These are phyloP conservation scores for Cudoniella acicularis DNA, from an alignment of 495 filamentous ascomycete genomes.

Conservation along the genomic window DNA sequence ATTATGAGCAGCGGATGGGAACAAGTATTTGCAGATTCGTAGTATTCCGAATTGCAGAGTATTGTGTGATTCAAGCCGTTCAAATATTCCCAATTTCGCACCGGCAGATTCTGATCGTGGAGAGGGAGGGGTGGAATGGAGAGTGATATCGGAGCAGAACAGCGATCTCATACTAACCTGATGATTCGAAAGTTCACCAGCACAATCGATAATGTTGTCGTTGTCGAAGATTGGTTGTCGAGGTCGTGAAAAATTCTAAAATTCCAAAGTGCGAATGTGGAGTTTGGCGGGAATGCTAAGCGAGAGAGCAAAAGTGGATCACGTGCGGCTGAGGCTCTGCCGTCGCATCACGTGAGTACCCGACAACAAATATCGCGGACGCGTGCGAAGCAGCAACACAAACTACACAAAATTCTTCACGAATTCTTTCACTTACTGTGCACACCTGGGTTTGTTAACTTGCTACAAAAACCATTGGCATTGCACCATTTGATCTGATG, in stretches of 20 bases:
- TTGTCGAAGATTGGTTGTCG: conserved; percentile 15
- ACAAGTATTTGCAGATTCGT: conserved; percentile 3
- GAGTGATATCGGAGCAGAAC: not conserved
- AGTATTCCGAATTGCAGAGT: not conserved
- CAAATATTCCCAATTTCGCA: not conserved
- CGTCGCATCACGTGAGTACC: not conserved
- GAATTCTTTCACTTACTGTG: too few relatives aligned
- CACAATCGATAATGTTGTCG: conserved; percentile 21
- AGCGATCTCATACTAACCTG: conserved; percentile 23
- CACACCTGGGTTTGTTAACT: too few relatives aligned
- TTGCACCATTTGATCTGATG: too few relatives aligned
- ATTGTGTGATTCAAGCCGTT: not conserved
- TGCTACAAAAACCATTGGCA: too few relatives aligned
- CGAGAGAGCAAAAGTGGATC: not conserved
- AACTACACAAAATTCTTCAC: too few relatives aligned
- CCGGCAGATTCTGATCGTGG: conserved; percentile 14
- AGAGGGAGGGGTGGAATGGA: not conserved
- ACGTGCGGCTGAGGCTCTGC: not conserved
- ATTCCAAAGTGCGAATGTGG: not conserved
- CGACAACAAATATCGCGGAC: too few relatives aligned
- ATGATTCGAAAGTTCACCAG: conserved; percentile 24
- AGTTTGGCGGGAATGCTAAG: not conserved
- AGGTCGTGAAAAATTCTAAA: not conserved
- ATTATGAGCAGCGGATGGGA: not conserved
- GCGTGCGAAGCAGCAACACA: too few relatives aligned